Evolutionary conservation across 176 grass and related monocot species (phyloP).

Genomic region (Zizania latifolia): DNA sequence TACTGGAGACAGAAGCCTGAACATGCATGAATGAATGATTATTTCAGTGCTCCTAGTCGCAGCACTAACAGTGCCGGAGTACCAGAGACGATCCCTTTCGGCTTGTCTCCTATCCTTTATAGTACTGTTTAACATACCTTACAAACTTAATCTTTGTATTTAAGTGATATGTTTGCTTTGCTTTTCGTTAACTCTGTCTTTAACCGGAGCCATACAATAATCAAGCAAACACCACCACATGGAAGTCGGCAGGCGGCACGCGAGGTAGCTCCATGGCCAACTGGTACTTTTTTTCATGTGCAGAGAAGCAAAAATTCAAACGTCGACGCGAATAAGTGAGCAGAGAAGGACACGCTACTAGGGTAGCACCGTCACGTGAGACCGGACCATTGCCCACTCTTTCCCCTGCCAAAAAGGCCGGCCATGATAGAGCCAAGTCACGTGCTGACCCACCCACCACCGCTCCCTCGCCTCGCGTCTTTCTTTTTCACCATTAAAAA

Average conservation of each 20-base stretch:
- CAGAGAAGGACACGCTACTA: constrained; percentile 7
- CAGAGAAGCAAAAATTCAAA: too few species aligned
- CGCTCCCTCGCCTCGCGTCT: constrained; percentile 8
- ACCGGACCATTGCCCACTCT: constrained; percentile 51
- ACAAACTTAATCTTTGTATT: too few species aligned
- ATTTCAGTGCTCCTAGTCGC: background rate
- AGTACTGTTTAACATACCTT: too few species aligned
- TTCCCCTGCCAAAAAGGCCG: constrained; percentile 59
- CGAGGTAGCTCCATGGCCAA: background rate
- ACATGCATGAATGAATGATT: background rate
- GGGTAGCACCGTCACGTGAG: constrained; percentile 51
- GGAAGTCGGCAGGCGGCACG: constrained; percentile 26
- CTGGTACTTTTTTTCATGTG: too few species aligned
- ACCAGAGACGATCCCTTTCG: too few species aligned
- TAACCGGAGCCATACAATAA: too few species aligned
- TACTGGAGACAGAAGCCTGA: too few species aligned
- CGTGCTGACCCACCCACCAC: constrained; percentile 61
- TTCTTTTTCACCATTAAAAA: constrained; percentile 37
- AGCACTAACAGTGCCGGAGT: background rate
- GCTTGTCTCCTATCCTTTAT: too few species aligned
- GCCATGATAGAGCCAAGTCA: constrained; percentile 40
- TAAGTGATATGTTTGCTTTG: too few species aligned
- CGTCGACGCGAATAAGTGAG: constrained; percentile 24
- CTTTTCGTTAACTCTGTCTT: too few species aligned
- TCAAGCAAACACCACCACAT: background rate